These are phyloP conservation scores for Zymoseptoria tritici DNA, from an alignment of 2,329 filamentous ascomycete species.

Conservation along the genomic window DNA sequence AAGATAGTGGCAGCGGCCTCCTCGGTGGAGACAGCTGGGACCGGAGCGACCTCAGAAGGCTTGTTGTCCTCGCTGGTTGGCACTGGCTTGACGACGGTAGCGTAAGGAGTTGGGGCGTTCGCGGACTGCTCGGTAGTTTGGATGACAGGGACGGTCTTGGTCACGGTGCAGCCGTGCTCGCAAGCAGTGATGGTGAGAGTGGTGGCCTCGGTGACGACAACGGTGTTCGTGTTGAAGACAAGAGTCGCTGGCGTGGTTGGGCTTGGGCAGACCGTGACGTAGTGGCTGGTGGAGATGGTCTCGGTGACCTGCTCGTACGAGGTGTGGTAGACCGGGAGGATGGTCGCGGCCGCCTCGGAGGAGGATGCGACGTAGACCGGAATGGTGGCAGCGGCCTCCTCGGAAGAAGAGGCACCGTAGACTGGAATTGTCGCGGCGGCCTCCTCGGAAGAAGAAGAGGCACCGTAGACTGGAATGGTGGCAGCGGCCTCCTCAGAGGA, in stretches of 20 bases:
- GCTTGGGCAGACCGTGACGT: constrained; percentile 20
- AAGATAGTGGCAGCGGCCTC: not conserved
- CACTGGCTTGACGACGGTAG: not conserved
- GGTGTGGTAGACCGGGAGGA: constrained; percentile 2
- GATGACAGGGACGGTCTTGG: not conserved
- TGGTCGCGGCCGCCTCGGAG: not conserved
- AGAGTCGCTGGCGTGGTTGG: constrained; percentile 13
- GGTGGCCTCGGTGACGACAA: constrained; percentile 19
- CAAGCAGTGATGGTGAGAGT: constrained; percentile 18
- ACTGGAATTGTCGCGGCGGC: not conserved
- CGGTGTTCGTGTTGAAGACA: constrained; percentile 18
- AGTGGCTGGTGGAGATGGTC: not conserved
- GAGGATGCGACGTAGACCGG: constrained; percentile 1
- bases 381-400: not conserved
- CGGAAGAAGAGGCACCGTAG: not conserved
- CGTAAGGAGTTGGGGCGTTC: not conserved
- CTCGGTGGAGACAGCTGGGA: not conserved
- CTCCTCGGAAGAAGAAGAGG: constrained; percentile 1
- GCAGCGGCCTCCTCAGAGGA: not conserved
- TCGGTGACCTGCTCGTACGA: not conserved
- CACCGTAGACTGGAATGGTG: not conserved
- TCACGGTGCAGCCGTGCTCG: not conserved
- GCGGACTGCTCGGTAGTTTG: not conserved
- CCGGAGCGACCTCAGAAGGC: not conserved
- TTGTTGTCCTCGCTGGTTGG: not conserved